phyloP scores from a whole-genome alignment of 2,329 filamentous ascomycete genomes.

The Colletotrichum aenigma region DNA sequence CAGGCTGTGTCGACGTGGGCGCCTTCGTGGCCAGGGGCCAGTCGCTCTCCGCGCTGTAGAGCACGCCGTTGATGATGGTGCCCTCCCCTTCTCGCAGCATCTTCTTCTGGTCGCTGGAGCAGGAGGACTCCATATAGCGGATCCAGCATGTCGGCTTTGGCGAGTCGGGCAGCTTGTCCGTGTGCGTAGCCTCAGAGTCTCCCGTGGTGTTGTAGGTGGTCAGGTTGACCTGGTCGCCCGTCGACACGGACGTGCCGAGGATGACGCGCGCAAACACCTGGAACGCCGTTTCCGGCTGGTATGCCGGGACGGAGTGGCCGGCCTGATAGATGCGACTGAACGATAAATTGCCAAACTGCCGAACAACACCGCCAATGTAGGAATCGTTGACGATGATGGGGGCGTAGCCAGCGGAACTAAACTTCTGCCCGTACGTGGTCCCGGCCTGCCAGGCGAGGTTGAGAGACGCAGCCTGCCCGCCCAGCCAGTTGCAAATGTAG shows the following conservation, averaged over 20 bases:
- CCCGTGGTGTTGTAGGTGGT: slow-evolving; percentile 62
- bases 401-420: slow-evolving; percentile 72
- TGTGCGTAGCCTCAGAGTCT: slow-evolving; percentile 59
- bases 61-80: slow-evolving; percentile 63
- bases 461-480: slow-evolving; percentile 76
- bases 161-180: slow-evolving; percentile 52
- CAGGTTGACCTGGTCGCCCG: slow-evolving; percentile 57
- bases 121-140: slow-evolving; percentile 54
- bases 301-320: slow-evolving; percentile 66
- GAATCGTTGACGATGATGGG: slow-evolving; percentile 71
- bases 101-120: slow-evolving; percentile 52
- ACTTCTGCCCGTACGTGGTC: slow-evolving; percentile 54
- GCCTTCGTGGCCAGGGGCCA: slow-evolving; percentile 40
- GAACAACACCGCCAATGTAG: slow-evolving; percentile 73
- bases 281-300: slow-evolving; percentile 65
- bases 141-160: slow-evolving; percentile 65
- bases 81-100: slow-evolving; percentile 55
- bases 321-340: slow-evolving; percentile 71
- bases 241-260: slow-evolving; percentile 57
- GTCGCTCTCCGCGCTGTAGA: slow-evolving; percentile 47
- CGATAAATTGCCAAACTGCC: slow-evolving; percentile 77
- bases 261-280: slow-evolving; percentile 66
- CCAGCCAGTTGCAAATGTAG: slow-evolving; percentile 72
- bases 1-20: slow-evolving; percentile 24
- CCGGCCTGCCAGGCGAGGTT: slow-evolving; percentile 57